These are phyloP conservation scores for Coleophoma eucalyptorum DNA, from an alignment of 2,329 filamentous ascomycete genomes.

Conservation along the genomic window DNA sequence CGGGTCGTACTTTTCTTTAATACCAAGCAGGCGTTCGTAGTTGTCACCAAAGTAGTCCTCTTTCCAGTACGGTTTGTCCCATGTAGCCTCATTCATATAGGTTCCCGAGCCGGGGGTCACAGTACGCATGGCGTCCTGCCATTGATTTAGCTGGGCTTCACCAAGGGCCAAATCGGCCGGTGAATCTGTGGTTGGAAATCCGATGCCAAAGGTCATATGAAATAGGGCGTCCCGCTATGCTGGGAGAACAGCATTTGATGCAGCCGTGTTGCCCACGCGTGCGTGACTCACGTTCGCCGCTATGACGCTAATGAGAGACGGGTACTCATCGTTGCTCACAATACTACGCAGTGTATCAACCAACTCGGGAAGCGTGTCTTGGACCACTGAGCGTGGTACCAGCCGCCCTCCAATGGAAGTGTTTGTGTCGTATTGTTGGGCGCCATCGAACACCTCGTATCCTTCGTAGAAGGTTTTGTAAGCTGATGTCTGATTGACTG, in stretches of 20 bases:
- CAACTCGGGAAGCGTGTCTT: slow-evolving; percentile 3
- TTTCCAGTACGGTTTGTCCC: too few species aligned
- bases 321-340: background rate
- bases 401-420: slow-evolving; percentile 35
- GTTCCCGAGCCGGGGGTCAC: too few species aligned
- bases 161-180: background rate
- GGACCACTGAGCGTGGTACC: slow-evolving; percentile 29
- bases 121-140: too few species aligned
- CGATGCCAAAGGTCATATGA: background rate
- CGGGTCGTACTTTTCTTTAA: too few species aligned
- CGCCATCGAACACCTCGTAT: slow-evolving; percentile 21
- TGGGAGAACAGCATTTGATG: slow-evolving; percentile 32
- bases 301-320: background rate
- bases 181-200: background rate
- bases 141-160: background rate
- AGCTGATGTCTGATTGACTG: slow-evolving; percentile 16
- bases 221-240: slow-evolving; percentile 30
- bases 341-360: background rate
- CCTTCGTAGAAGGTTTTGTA: slow-evolving; percentile 16
- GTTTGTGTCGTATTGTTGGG: slow-evolving; percentile 13
- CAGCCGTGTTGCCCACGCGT: background rate
- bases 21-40: too few species aligned
- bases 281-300: background rate
- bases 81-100: too few species aligned
- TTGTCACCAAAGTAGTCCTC: too few species aligned